Base-by-base conservation (phyloP, 768 basidiomycete species). In the Boletus pseudo-olivaceus region DNA sequence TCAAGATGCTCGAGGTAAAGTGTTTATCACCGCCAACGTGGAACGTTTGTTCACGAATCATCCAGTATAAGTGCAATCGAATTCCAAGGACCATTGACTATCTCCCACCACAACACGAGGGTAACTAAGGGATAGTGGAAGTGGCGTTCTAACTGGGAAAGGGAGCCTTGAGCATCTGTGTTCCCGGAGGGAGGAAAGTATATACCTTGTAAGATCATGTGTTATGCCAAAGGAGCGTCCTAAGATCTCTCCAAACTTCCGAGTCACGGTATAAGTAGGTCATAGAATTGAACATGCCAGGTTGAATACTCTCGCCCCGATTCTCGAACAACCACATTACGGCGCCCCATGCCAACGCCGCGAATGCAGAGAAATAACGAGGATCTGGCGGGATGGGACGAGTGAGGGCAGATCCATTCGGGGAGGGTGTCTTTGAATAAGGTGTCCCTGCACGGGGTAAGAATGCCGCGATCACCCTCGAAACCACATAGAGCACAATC, bases 221-320 rank as follows among this genome's bases (percentile, higher is more conserved):
- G 72, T 97, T 96, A 64, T 92, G 88, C 94, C 95, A 97, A 48
- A 98, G 71, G 47, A 98, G 73, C 47, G 93, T 97, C 73, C 78
- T 83, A 41, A 97, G 73, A 63, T 82, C 78, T 46, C 77, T 82
- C 94, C 95, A 98, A 40, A 75, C 72, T 56, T 98, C 91, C 19
- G 93, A 95, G 70, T 98, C 93, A 37, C 85, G 84, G 74, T 98
- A 99, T 37, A 99, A 78, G 72, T 98, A 99, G 53, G 80, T 82
- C 95, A 97, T 98, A 17, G 89, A 90, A 74, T 83, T 91, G 76
- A 93, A 93, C 93, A 98, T 92, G 53, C 95, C 97, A 17, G 93
- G 91, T 64, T 98, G 94, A 56, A 99, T 84, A n/a, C 85, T 86
- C 73, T 98, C 88, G 46, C 90, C 84, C 20, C 83, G 78, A 70